Evolutionary conservation across 2,329 filamentous ascomycete species (phyloP), one percentile per base, ranked within the genome.

Genomic region (Ascochyta pisi): DNA sequence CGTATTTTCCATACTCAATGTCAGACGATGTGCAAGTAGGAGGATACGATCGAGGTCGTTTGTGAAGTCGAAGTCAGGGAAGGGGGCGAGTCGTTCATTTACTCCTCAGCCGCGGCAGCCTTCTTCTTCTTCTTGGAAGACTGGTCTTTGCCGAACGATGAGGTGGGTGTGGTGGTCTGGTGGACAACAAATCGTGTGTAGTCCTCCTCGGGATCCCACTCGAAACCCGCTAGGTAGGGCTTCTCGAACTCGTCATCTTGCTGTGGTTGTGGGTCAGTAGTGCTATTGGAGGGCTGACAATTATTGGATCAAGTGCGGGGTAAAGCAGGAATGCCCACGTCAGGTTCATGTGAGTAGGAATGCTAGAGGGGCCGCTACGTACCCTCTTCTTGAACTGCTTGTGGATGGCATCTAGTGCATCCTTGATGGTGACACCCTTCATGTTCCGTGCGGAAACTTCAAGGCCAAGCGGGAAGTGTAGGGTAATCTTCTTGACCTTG

Each of bases 371-470:
- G 15, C 19, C 34, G 35, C 31, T 40, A 77, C 86, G 68, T 79
- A 93, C 94, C 86, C 93, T 89, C 87, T 97, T 97, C 86, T 96
- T 96, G 84, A 91, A 96, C 68, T 90, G 86, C 83, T 96, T 97
- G 84, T 96, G 84, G 79, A 98, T 97, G 70, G 92, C 94, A 77
- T 97, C 93, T 76, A 96, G 76, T 55, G 92, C 92, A 78, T 98
- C 94, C 83, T 97, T 97, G 83, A 98, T 94, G 54, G 94, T 98
- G 66, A 98, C 92, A 53, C 94, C 94, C 78, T 93, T 94, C 69
- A 93, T 81, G 79, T 97, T 98, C 72, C 94, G 86, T 73, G 92
- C 94, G 29, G 89, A 91, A 65, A 97, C 90, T 73, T 94, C 88
- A 52, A 95, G 85, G 47, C 94, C 94, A 49, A 96, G 82, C 15